A percentile compares a stretch with the other conserved stretches of the same genome.
phyloP scores from a whole-genome alignment of 2,329 filamentous ascomycete genomes.

The Seiridium cupressi region DNA sequence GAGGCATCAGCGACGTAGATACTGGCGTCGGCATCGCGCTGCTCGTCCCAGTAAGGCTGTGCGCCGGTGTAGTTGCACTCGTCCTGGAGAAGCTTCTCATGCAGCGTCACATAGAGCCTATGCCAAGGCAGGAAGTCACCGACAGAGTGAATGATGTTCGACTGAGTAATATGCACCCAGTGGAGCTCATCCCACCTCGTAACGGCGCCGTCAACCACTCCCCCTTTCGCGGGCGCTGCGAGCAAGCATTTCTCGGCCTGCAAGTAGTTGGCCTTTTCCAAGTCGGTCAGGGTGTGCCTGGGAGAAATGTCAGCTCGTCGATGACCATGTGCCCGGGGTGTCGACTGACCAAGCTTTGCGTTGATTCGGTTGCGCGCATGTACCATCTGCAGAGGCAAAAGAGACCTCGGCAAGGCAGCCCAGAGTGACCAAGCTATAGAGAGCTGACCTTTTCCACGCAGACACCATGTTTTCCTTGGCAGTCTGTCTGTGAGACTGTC shows the following conservation, averaged over 20 bases:
- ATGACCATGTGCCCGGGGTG: not conserved
- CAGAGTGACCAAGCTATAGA: too few species aligned
- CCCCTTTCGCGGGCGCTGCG: constrained; percentile 16
- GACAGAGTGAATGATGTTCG: constrained; percentile 25
- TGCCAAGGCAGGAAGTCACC: constrained; percentile 8
- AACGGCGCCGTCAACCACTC: constrained; percentile 15
- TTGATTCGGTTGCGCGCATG: not conserved
- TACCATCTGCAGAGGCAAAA: not conserved
- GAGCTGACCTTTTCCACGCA: too few species aligned
- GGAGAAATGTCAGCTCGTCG: not conserved
- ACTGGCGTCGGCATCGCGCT: not conserved
- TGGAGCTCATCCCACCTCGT: constrained; percentile 32
- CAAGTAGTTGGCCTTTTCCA: constrained; percentile 28
- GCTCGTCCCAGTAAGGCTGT: constrained; percentile 6
- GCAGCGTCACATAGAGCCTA: not conserved
- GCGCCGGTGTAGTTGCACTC: constrained; percentile 8
- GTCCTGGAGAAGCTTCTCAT: constrained; percentile 5
- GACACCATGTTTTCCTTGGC: too few species aligned
- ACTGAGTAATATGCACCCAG: constrained; percentile 26
- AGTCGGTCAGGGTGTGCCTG: constrained; percentile 7
- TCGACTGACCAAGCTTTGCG: not conserved
- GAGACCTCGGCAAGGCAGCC: too few species aligned
- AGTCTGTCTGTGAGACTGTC: too few species aligned
- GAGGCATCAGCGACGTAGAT: constrained; percentile 27
- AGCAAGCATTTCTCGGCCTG: constrained; percentile 30